phyloP scores from a whole-genome alignment of 495 filamentous ascomycete species.

The Podospora australis region DNA sequence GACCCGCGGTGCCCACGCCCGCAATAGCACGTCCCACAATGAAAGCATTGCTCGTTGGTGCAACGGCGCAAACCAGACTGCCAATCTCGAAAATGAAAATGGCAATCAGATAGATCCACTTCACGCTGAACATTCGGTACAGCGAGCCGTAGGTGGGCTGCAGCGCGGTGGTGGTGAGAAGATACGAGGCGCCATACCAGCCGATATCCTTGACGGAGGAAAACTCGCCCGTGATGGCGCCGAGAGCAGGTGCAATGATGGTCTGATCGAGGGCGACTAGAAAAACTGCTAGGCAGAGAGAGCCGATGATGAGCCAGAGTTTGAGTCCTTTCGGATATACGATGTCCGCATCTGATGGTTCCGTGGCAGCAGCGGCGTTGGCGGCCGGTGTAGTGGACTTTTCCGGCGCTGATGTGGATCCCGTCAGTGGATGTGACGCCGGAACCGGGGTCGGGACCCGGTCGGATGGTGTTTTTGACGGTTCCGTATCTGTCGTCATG shows the following conservation, averaged over 20 bases:
- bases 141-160: constrained; percentile 48
- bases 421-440: too few species aligned
- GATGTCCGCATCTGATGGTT: constrained; percentile 12
- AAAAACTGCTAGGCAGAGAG: constrained; percentile 50
- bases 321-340: constrained; percentile 42
- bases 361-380: not conserved
- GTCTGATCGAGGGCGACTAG: constrained; percentile 59
- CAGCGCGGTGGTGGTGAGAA: constrained; percentile 48
- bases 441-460: constrained; percentile 9
- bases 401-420: not conserved
- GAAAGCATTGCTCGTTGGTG: constrained; percentile 43
- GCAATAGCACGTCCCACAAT: constrained; percentile 51
- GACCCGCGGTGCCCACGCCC: constrained; percentile 45
- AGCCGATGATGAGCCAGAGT: constrained; percentile 41
- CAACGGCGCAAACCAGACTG: constrained; percentile 44
- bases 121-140: constrained; percentile 50
- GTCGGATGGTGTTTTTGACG: constrained; percentile 11
- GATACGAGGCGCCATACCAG: constrained; percentile 52
- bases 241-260: constrained; percentile 56
- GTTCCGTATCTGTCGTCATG: constrained; percentile 12
- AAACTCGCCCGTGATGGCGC: constrained; percentile 40
- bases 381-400: not conserved
- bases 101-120: constrained; percentile 41
- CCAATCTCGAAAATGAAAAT: constrained; percentile 46
- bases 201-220: constrained; percentile 41